These are phyloP conservation scores for Paramecium octaurelia DNA, from an alignment of 73 alveolate genomes.

Conservation along the genomic window DNA sequence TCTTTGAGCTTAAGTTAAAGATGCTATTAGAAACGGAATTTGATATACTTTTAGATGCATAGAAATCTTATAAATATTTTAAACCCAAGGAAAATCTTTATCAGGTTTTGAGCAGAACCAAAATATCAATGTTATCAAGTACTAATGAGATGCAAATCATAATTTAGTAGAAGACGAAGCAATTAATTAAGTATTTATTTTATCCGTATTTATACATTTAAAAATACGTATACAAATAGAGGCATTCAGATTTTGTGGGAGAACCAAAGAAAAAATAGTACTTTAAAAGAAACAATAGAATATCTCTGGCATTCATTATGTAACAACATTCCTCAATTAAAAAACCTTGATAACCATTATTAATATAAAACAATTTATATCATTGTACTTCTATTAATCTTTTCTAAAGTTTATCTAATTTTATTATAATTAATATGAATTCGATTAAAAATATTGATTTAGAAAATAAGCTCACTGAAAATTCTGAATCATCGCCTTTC, in stretches of 20 bases:
- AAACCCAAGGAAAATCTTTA: not conserved
- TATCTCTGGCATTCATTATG: constrained; percentile 2
- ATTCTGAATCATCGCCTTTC: constrained; percentile 24
- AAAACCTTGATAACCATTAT: not conserved
- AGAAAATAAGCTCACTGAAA: constrained; percentile 25
- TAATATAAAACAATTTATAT: not conserved
- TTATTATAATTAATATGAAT: not conserved
- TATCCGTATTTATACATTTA: not conserved
- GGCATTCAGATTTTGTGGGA: not conserved
- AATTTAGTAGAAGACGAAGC: not conserved
- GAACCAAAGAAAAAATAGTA: not conserved
- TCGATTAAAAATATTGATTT: constrained; percentile 3
- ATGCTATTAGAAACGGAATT: not conserved
- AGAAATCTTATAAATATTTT: not conserved
- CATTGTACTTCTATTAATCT: not conserved
- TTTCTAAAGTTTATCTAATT: not conserved
- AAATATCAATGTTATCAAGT: not conserved
- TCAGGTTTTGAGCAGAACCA: not conserved
- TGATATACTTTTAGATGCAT: not conserved
- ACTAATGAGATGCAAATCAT: not conserved
- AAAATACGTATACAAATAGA: not conserved
- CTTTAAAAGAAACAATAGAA: not conserved
- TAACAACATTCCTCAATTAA: not conserved
- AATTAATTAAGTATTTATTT: not conserved
- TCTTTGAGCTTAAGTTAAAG: not conserved